Evolutionary conservation across 257 asterid species (phyloP).

Genomic region (Jaltomata sinuosa): DNA sequence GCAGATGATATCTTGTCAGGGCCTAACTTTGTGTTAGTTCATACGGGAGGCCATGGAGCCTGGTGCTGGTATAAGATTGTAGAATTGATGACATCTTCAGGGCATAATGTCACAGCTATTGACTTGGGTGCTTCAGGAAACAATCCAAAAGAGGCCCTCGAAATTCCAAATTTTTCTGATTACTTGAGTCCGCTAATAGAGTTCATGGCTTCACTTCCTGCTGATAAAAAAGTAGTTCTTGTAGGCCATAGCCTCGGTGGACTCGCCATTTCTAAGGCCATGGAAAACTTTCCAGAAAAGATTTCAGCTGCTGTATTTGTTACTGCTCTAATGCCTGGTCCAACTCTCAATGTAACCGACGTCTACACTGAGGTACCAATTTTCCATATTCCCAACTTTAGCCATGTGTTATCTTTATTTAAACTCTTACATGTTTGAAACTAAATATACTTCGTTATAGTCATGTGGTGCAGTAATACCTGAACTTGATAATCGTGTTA

Average conservation of each 20-base stretch:
- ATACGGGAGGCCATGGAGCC: constrained; percentile 32
- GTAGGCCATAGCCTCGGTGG: constrained; percentile 32
- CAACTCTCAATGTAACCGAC: neutral
- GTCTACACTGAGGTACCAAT: constrained; percentile 6
- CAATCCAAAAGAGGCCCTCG: constrained; percentile 6
- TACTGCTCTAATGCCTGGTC: constrained; percentile 21
- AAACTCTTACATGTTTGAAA: neutral
- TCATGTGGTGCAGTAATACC: neutral
- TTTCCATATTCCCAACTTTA: neutral
- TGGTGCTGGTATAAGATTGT: constrained; percentile 32
- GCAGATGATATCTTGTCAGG: neutral
- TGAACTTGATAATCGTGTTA: neutral
- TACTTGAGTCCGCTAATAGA: constrained; percentile 19
- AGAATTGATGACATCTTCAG: constrained; percentile 6
- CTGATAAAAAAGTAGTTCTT: constrained; percentile 13
- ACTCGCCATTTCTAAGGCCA: constrained; percentile 23
- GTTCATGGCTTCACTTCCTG: constrained; percentile 21
- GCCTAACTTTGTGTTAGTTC: constrained; percentile 23
- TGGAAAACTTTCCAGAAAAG: constrained; percentile 23
- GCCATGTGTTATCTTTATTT: neutral
- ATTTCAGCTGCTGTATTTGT: constrained; percentile 12
- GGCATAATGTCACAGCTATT: constrained; percentile 20
- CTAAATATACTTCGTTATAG: neutral
- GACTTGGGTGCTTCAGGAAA: constrained; percentile 23
- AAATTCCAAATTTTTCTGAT: constrained; percentile 2